phyloP scores from a whole-genome alignment of 208 protist genomes.

The Herpetomonas samuelpessoai region DNA sequence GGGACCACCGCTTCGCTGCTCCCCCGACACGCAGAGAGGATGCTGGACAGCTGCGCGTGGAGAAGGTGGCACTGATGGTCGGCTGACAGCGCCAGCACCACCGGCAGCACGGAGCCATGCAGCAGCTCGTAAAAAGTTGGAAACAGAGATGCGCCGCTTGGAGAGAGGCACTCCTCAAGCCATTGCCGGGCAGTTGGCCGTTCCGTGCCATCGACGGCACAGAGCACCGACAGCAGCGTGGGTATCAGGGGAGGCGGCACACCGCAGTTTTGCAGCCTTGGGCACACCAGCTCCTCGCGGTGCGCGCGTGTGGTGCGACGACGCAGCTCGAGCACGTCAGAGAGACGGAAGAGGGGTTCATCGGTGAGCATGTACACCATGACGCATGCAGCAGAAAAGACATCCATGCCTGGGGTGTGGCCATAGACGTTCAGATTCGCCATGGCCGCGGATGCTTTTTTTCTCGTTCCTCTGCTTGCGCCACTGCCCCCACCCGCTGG shows the following conservation, averaged over 20 bases:
- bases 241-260: constrained; percentile 13
- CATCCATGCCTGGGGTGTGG: constrained; percentile 78
- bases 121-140: constrained; percentile 40
- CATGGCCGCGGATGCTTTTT: constrained; percentile 12
- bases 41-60: constrained; percentile 12
- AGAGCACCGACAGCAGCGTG: constrained; percentile 34
- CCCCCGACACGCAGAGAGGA: constrained; percentile 12
- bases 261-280: constrained; percentile 11
- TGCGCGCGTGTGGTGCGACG: constrained; percentile 13
- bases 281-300: constrained; percentile 10
- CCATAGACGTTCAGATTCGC: constrained; percentile 57
- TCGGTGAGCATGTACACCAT: constrained; percentile 69
- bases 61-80: constrained; percentile 55
- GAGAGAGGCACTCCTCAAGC: constrained; percentile 16
- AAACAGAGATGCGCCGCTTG: constrained; percentile 29
- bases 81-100: constrained; percentile 42
- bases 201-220: constrained; percentile 12
- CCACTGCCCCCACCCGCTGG: not conserved
- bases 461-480: too few species aligned
- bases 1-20: too few species aligned
- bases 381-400: constrained; percentile 79
- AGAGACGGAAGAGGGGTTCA: constrained; percentile 60
- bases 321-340: constrained; percentile 58
- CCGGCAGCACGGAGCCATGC: constrained; percentile 36
- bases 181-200: constrained; percentile 44